These are phyloP conservation scores for Trypethelium eluteriae DNA, from an alignment of 495 filamentous ascomycete species.

Conservation along the genomic window DNA sequence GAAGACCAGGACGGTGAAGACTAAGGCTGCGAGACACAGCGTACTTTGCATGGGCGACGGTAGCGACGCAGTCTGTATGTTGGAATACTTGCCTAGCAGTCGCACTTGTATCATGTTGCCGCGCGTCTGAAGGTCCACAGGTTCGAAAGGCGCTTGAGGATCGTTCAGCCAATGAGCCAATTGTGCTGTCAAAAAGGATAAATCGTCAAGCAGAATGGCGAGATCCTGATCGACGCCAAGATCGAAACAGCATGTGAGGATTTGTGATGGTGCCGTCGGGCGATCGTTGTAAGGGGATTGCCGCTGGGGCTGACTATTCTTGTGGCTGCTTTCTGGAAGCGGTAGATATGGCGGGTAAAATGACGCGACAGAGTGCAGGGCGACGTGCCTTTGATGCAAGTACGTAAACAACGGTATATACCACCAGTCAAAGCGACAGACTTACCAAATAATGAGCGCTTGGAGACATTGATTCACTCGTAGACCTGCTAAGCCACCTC, in stretches of 20 bases:
- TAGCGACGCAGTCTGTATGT: constrained; percentile 10
- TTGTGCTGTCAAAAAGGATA: constrained; percentile 22
- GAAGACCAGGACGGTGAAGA: constrained; percentile 1
- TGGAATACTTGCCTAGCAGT: constrained; percentile 19
- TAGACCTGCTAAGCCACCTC: constrained; percentile 27
- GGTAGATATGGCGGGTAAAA: constrained; percentile 1
- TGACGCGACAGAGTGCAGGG: not conserved
- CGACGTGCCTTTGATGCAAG: constrained; percentile 8
- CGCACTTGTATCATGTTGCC: constrained; percentile 23
- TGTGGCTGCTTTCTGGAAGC: not conserved
- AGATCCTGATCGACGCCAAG: constrained; percentile 26
- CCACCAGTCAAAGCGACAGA: constrained; percentile 11
- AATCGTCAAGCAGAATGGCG: constrained; percentile 18
- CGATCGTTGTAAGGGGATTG: not conserved
- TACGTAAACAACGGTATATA: not conserved
- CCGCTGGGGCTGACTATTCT: not conserved
- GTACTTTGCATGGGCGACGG: constrained; percentile 23
- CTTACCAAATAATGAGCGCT: constrained; percentile 33
- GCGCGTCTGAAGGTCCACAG: constrained; percentile 26
- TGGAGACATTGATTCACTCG: constrained; percentile 28
- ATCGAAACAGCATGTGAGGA: not conserved
- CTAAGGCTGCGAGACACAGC: constrained; percentile 17
- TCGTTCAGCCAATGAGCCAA: constrained; percentile 26
- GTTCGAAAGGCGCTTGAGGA: constrained; percentile 24
- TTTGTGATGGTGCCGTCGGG: not conserved